Evolutionary conservation across 257 asterid species (phyloP).

Genomic region (Fraxinus excelsior): DNA sequence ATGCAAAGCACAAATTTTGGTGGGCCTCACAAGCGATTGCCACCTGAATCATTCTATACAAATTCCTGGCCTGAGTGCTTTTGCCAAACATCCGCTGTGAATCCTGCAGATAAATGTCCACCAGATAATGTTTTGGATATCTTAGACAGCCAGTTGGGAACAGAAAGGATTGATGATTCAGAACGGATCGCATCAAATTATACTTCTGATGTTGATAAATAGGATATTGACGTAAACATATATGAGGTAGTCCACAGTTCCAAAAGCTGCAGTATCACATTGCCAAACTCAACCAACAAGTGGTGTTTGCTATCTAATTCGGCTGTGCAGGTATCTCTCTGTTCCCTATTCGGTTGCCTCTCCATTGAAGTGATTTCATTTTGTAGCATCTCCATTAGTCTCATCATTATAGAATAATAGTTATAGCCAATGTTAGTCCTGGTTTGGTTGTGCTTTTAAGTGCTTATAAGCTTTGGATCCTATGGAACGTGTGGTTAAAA

Average conservation of each 20-base stretch:
- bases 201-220: conserved; percentile 38
- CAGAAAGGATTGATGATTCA: conserved; percentile 33
- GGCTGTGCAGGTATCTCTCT: conserved; percentile 29
- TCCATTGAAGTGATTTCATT: neutral
- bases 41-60: conserved; percentile 89
- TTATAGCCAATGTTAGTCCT: too few relatives aligned
- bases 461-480: too few relatives aligned
- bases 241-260: conserved; percentile 18
- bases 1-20: conserved; percentile 86
- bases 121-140: conserved; percentile 48
- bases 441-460: too few relatives aligned
- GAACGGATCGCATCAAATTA: conserved; percentile 39
- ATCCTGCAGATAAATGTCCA: conserved; percentile 79
- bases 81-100: conserved; percentile 67
- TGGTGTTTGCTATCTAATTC: conserved; percentile 16
- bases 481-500: too few relatives aligned
- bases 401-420: neutral
- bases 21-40: conserved; percentile 78
- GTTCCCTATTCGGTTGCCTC: neutral
- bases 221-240: conserved; percentile 20
- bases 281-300: conserved; percentile 7
- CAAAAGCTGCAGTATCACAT: conserved; percentile 18
- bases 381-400: neutral
- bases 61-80: conserved; percentile 99
- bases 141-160: conserved; percentile 50